A percentile compares a stretch with the other conserved stretches of the same genome.
These are phyloP conservation scores for Kandelia obovata DNA, from an alignment of 345 rosid genomes.

Conservation along the genomic window DNA sequence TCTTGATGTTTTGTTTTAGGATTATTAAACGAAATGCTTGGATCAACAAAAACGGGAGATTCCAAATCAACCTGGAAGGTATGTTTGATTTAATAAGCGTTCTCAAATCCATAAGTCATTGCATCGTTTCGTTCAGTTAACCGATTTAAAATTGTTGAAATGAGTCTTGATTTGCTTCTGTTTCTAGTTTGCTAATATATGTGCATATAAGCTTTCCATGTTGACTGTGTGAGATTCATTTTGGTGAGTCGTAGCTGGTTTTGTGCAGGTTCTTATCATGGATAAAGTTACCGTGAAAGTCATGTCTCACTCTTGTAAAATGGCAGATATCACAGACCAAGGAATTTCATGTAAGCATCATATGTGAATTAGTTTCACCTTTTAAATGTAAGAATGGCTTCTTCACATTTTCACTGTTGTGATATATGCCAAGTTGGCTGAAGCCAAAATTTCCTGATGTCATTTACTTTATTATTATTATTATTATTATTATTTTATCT, in stretches of 20 bases:
- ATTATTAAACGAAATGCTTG: constrained; percentile 78
- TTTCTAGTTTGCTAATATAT: not conserved
- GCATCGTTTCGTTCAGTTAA: not conserved
- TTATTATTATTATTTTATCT: not conserved
- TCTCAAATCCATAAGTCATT: not conserved
- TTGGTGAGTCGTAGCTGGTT: constrained; percentile 7
- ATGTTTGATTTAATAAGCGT: not conserved
- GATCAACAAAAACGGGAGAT: constrained; percentile 60
- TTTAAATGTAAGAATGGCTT: not conserved
- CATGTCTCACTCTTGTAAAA: constrained; percentile 81
- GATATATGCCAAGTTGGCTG: not conserved
- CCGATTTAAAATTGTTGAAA: not conserved
- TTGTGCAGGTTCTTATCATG: constrained; percentile 75
- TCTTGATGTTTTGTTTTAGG: constrained; percentile 34
- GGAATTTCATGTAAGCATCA: constrained; percentile 79
- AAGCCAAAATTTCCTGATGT: not conserved
- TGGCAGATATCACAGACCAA: constrained; percentile 95
- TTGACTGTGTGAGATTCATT: not conserved
- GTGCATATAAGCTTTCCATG: not conserved
- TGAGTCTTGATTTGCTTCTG: too few relatives aligned
- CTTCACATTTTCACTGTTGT: not conserved
- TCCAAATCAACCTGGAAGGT: constrained; percentile 84
- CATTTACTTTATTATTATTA: not conserved
- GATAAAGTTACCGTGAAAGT: constrained; percentile 89
- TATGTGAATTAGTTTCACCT: not conserved